Percentiles rank a stretch among this genome's conserved stretches.
Evolutionary conservation across 164 flowering plant species (phyloP).

Genomic region (Santalum album): DNA sequence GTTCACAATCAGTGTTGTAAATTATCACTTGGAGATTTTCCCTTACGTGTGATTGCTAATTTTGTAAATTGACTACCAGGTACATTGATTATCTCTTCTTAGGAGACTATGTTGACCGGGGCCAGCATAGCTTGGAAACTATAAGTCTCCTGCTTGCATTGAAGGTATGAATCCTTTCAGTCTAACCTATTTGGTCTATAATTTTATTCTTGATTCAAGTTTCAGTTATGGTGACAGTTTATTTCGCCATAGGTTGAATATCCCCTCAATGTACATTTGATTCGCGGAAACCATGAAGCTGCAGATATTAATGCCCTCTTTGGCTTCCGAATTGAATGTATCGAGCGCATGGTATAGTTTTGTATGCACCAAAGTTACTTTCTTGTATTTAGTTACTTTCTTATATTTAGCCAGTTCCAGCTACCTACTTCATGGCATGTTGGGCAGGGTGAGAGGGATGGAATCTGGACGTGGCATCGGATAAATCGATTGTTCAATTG

Average conservation of each 20-base stretch:
- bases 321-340: conserved; percentile 98
- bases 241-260: conserved; percentile 61
- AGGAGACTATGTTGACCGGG: conserved; percentile 99
- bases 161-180: conserved; percentile 78
- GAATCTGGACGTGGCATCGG: conserved; percentile 98
- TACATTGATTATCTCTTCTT: conserved; percentile 97
- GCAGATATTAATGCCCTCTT: conserved; percentile 99
- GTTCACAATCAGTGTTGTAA: too few relatives aligned
- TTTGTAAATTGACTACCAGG: conserved; percentile 34
- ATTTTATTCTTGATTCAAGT: too few relatives aligned
- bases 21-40: too few relatives aligned
- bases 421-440: conserved; percentile 7
- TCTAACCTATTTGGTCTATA: too few relatives aligned
- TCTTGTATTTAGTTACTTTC: not conserved
- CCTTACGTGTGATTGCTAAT: conserved; percentile 7
- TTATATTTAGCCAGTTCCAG: conserved; percentile 2
- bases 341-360: conserved; percentile 93
- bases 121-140: conserved; percentile 97
- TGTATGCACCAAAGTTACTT: not conserved
- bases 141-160: conserved; percentile 84
- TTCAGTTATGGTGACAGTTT: not conserved
- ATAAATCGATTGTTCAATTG: conserved; percentile 90
- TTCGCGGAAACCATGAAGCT: conserved; percentile 99
- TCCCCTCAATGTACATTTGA: conserved; percentile 84
- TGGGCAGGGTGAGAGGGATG: conserved; percentile 96